phyloP scores from a whole-genome alignment of 1,284 basidiomycete species.

The Heterobasidion parviporum region DNA sequence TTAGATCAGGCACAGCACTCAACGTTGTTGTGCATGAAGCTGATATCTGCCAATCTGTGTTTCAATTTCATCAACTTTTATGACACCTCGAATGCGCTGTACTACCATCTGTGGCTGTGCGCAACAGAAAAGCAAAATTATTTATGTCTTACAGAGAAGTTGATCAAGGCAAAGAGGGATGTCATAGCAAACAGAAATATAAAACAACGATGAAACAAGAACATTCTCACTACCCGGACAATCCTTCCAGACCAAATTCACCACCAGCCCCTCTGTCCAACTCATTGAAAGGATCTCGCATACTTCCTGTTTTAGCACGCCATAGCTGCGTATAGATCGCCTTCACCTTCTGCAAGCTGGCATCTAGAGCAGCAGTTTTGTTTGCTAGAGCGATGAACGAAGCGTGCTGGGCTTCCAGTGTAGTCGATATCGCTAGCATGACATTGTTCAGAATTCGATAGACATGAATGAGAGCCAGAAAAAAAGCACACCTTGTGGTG shows the following conservation, averaged over 20 bases:
- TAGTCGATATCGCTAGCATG: slow-evolving; percentile 53
- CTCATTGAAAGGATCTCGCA: slow-evolving; percentile 67
- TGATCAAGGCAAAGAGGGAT: too few relatives aligned
- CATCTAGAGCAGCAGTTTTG: slow-evolving; percentile 61
- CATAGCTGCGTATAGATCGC: slow-evolving; percentile 56
- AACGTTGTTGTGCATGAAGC: too few relatives aligned
- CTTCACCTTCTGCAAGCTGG: slow-evolving; percentile 67
- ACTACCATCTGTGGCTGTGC: too few relatives aligned
- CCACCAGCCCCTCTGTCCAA: slow-evolving; percentile 42
- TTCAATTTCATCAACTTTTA: too few relatives aligned
- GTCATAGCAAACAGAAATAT: not conserved
- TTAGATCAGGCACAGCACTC: too few relatives aligned
- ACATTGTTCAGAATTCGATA: not conserved
- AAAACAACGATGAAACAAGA: not conserved
- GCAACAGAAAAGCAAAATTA: too few relatives aligned
- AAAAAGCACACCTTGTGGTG: slow-evolving; percentile 59
- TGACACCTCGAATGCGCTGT: too few relatives aligned
- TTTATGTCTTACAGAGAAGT: too few relatives aligned
- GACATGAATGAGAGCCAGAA: not conserved
- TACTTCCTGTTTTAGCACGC: slow-evolving; percentile 62
- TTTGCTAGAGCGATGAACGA: slow-evolving; percentile 66
- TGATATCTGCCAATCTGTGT: too few relatives aligned
- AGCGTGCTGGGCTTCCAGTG: slow-evolving; percentile 66
- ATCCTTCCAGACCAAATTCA: slow-evolving; percentile 32
- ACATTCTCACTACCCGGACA: slow-evolving; percentile 17